A percentile compares a stretch with the other conserved stretches of the same genome.
phyloP scores from a whole-genome alignment of 306 rosid species.

The Medicago truncatula region MtrunA17r5.0-ANR NC_053043.1:9551001-9551500 shows the following conservation, averaged over 20 bases:
- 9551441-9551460: conserved; percentile 3
- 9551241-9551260: not conserved
- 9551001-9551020: too few species aligned
- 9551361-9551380: not conserved
- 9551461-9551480: conserved; percentile 14
- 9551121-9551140: not conserved
- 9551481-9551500: not conserved
- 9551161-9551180: not conserved
- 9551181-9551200: not conserved
- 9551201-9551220: not conserved
- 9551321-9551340: not conserved
- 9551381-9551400: conserved; percentile 30
- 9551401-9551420: too few species aligned
- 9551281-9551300: not conserved
- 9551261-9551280: conserved; percentile 21
- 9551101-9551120: too few species aligned
- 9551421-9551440: conserved; percentile 8
- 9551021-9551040: too few species aligned
- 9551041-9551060: too few species aligned
- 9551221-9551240: not conserved
- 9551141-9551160: not conserved
- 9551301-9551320: not conserved
- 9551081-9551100: too few species aligned
- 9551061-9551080: too few species aligned
- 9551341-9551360: not conserved